Base-by-base conservation (phyloP, 768 basidiomycete species). In the Dioszegia crocea region DNA sequence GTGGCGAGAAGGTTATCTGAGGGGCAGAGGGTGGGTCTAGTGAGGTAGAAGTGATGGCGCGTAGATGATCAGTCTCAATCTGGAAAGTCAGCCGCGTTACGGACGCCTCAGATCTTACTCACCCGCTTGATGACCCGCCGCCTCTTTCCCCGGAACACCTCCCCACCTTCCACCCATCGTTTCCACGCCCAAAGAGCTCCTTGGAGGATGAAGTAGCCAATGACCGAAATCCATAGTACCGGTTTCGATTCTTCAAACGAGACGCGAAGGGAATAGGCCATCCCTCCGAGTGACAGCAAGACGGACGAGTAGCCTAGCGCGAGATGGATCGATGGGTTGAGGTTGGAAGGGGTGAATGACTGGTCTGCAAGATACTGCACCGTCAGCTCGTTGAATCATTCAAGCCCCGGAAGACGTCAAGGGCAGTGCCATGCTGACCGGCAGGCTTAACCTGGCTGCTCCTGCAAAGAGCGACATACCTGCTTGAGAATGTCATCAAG, bases 11-110 rank as follows among this genome's bases (percentile, higher is more conserved):
- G 87, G 30, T 86, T 81, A 48, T 79, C 79, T 31, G 47, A n/a
- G 65, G 61, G 19, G 64, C 49, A 17, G 67, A 57, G 16, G 68
- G 65, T 11, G 67, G 43, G 26, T 46, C 62, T 31, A 89, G 86
- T 16, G 80, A 66, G 3, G 88, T 88, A 29, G 80, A 81, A 3
- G 91, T 87, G 21, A 84, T 82, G 56, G 93, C 82, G 27, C 85
- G 88, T 78, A 97, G 84, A 63, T 87, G 85, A 74, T 97, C 92
- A 2, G 89, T 91, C 46, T 93, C 86, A 71, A 96, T 94, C 87
- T 93, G 75, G 41, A 23, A 9, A 1, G 29, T 54, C 33, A 49
- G 47, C 45, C 14, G 3, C 19, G 19, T 49, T n/a, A n/a, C n/a
- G n/a, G n/a, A n/a, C n/a, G 27, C 26, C 33, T 33, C 4, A 4